phyloP scores from a whole-genome alignment of 2,329 filamentous ascomycete species.

The Aspergillus melleus region DNA sequence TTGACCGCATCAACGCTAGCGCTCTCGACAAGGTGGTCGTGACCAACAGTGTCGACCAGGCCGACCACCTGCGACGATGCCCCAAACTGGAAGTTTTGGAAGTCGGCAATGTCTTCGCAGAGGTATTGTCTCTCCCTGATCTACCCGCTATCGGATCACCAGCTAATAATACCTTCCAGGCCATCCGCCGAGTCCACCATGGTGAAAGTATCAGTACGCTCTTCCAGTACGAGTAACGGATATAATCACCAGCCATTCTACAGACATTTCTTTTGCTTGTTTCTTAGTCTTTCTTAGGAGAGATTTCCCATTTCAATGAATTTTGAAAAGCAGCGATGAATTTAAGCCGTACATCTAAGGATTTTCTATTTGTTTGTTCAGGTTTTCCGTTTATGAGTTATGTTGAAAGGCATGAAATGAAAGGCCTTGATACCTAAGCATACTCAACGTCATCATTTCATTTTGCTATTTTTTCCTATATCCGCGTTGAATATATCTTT shows the following conservation, averaged over 20 bases:
- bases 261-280: conserved; percentile 6
- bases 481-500: background rate
- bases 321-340: conserved; percentile 21
- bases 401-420: conserved; percentile 8
- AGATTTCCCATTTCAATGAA: conserved; percentile 9
- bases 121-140: conserved; percentile 53
- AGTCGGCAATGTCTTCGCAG: conserved; percentile 83
- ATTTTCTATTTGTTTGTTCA: conserved; percentile 8
- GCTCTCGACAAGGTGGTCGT: conserved; percentile 91
- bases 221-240: conserved; percentile 73
- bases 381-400: conserved; percentile 8
- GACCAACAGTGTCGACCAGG: conserved; percentile 91
- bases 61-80: conserved; percentile 73
- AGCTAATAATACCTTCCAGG: conserved; percentile 47
- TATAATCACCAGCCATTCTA: conserved; percentile 6
- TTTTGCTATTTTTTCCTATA: background rate
- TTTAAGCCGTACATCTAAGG: conserved; percentile 15
- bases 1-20: conserved; percentile 89
- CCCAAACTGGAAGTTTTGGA: conserved; percentile 91
- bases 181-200: conserved; percentile 93
- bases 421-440: background rate
- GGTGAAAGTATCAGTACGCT: conserved; percentile 96
- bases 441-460: background rate
- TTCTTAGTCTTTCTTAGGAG: conserved; percentile 1
- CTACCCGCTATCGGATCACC: conserved; percentile 8